Evolutionary conservation across 169 alveolate genomes (phyloP).

Genomic region (Toxoplasma gondii): DNA sequence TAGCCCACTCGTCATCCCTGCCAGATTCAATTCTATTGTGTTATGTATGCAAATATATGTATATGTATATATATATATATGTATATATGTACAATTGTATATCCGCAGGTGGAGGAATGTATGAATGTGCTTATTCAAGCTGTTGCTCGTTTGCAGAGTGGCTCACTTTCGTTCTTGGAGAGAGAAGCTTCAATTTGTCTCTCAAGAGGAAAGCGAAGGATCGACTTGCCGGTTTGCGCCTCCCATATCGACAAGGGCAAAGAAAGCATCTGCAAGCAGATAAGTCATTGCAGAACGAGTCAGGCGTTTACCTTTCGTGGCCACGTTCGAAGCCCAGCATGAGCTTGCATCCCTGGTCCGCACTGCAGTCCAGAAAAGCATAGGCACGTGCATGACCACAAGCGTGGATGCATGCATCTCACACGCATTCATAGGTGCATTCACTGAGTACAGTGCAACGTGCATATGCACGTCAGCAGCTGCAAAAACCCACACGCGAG

Average conservation of each 20-base stretch:
- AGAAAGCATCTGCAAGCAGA: slow-evolving; percentile 4
- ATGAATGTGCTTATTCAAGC: neutral
- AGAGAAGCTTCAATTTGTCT: neutral
- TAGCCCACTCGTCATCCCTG: no score
- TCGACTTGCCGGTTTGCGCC: neutral
- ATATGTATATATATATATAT: no score
- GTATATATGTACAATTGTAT: no score
- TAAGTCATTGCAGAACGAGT: no score
- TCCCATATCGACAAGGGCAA: neutral
- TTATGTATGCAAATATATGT: neutral
- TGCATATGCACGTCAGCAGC: no score
- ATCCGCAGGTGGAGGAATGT: no score
- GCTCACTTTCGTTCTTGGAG: neutral
- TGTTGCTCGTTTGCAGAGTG: no score
- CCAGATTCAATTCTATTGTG: no score
- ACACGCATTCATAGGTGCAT: neutral
- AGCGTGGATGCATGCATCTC: neutral
- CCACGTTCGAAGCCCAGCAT: neutral
- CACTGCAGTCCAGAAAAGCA: neutral
- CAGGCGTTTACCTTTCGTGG: no score
- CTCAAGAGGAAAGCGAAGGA: slow-evolving; percentile 11
- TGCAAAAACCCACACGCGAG: no score
- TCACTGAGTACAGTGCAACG: neutral
- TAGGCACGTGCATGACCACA: no score
- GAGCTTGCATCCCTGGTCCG: neutral